Conservation (phyloP, 768 basidiomycete genomes). For the Lentinus brumalis region DNA sequence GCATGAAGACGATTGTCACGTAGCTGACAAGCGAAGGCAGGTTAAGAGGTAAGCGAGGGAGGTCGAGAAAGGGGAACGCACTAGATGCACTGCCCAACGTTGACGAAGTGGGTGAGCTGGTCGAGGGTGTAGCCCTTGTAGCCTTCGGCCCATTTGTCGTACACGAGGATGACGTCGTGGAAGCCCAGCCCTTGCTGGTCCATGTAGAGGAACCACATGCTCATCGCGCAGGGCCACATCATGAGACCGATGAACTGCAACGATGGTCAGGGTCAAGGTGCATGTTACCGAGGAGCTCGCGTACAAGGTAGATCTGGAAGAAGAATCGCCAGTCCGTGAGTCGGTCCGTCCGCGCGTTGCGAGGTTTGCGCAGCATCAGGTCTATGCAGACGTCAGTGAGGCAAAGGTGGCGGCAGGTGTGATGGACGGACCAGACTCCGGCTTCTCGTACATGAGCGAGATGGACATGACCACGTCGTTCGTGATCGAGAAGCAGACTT, state of each 20-base stretch:
- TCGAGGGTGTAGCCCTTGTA: constrained; percentile 44
- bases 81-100: constrained; percentile 53
- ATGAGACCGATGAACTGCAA: constrained; percentile 46
- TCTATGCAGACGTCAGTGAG: constrained; percentile 20
- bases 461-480: constrained; percentile 61
- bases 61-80: constrained; percentile 24
- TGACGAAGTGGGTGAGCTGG: constrained; percentile 49
- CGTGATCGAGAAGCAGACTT: constrained; percentile 56
- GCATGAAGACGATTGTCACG: constrained; percentile 57
- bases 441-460: constrained; percentile 57
- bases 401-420: constrained; percentile 22
- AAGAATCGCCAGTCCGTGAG: constrained; percentile 56
- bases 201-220: constrained; percentile 38
- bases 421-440: constrained; percentile 49
- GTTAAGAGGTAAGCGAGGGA: neutral
- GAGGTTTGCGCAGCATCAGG: constrained; percentile 54
- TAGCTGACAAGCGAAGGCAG: constrained; percentile 52
- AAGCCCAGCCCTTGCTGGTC: constrained; percentile 47
- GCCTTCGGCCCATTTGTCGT: constrained; percentile 43
- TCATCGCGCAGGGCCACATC: constrained; percentile 52
- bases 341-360: constrained; percentile 56
- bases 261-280: constrained; percentile 47
- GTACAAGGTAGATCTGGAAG: constrained; percentile 58
- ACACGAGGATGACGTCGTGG: constrained; percentile 47
- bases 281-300: constrained; percentile 40